Evolutionary conservation across 2,329 filamentous ascomycete genomes (phyloP).

Genomic region (Trichoderma brevicompactum): DNA sequence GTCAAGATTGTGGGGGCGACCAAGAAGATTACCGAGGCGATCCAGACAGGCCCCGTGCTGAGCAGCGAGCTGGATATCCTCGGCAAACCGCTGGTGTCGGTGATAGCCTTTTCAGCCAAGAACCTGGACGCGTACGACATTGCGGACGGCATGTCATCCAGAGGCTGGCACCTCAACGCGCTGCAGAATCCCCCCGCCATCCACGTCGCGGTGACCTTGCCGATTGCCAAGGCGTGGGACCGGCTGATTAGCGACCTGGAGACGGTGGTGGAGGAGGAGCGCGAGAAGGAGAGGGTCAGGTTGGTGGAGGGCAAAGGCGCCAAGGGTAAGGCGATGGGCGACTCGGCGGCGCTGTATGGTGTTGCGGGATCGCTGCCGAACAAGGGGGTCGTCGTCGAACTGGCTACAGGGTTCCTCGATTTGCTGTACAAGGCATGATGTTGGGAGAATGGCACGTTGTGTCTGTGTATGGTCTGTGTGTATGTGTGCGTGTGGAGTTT

Average conservation of each 20-base stretch:
- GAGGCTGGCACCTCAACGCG: conserved; percentile 95
- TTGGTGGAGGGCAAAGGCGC: conserved; percentile 69
- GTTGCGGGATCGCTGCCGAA: conserved; percentile 94
- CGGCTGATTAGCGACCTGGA: conserved; percentile 75
- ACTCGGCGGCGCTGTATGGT: conserved; percentile 88
- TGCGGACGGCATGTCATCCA: conserved; percentile 80
- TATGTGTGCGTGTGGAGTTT: not conserved
- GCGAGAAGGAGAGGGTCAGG: conserved; percentile 77
- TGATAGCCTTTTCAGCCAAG: conserved; percentile 83
- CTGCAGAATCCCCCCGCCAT: conserved; percentile 90
- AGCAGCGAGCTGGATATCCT: conserved; percentile 76
- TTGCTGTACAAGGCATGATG: conserved; percentile 82
- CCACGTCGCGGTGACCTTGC: conserved; percentile 90
- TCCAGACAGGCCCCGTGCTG: conserved; percentile 71
- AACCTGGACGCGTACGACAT: conserved; percentile 94
- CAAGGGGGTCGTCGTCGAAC: conserved; percentile 89
- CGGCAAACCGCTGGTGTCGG: conserved; percentile 84
- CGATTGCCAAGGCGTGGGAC: conserved; percentile 81
- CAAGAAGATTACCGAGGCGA: conserved; percentile 78
- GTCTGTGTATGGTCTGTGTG: not conserved
- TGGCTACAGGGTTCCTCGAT: conserved; percentile 90
- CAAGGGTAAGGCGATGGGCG: conserved; percentile 71
- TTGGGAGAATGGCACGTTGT: not conserved
- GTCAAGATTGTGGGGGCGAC: conserved; percentile 84
- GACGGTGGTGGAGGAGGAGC: conserved; percentile 69